phyloP scores from a whole-genome alignment of 176 grass and related monocot species.

The Tillandsia fasciculata region DNA sequence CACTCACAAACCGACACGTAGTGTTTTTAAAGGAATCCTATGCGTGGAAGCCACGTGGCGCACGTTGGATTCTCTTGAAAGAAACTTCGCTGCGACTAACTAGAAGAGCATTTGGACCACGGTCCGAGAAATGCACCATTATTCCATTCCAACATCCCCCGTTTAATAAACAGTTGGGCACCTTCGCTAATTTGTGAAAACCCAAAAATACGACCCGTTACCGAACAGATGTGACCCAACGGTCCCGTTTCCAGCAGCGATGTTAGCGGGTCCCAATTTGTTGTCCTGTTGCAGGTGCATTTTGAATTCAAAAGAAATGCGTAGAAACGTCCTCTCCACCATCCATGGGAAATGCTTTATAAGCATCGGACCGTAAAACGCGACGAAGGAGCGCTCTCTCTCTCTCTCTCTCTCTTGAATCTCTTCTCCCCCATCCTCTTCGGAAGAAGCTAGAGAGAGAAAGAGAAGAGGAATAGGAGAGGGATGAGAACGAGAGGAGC shows the following conservation, averaged over 20 bases:
- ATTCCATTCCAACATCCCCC: too few species aligned
- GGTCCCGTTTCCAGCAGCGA: neutral
- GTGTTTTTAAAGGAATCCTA: too few species aligned
- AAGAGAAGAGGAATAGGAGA: neutral
- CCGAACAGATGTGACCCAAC: neutral
- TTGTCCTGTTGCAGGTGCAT: neutral
- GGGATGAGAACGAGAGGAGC: neutral
- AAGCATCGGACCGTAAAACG: neutral
- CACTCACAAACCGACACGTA: too few species aligned
- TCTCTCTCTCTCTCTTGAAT: neutral
- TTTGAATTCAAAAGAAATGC: neutral
- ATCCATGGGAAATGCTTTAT: neutral
- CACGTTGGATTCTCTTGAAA: too few species aligned
- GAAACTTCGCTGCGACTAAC: too few species aligned
- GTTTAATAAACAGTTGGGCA: too few species aligned
- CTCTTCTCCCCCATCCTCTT: neutral
- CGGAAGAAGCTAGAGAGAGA: neutral
- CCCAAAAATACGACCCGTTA: too few species aligned
- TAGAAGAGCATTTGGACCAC: too few species aligned
- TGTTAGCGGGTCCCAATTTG: neutral
- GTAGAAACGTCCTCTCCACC: neutral
- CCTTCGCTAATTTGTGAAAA: too few species aligned
- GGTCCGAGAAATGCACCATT: too few species aligned
- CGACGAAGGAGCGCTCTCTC: neutral
- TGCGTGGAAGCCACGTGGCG: too few species aligned